Conservation (phyloP, 2,329 filamentous ascomycete species). For the Alternaria postmessia region DNA sequence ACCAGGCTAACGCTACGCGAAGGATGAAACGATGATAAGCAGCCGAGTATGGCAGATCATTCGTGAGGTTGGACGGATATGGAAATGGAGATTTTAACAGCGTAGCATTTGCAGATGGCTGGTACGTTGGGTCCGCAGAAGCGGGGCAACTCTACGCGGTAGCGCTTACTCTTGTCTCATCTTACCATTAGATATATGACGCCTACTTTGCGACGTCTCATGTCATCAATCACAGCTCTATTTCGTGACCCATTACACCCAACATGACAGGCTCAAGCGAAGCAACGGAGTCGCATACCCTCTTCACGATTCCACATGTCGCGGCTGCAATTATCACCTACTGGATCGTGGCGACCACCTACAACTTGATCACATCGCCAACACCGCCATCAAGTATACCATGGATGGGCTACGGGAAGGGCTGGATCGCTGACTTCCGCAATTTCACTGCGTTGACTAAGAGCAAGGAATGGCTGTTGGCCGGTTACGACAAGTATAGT, state of each 20-base stretch:
- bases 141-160: neutral
- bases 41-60: neutral
- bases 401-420: constrained; percentile 38
- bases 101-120: neutral
- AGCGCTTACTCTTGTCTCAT: neutral
- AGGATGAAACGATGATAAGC: neutral
- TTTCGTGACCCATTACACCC: neutral
- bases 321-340: constrained; percentile 29
- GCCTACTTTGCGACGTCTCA: neutral
- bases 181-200: constrained; percentile 3
- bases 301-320: constrained; percentile 7
- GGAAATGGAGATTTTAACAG: neutral
- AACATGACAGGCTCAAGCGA: constrained; percentile 4
- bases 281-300: neutral
- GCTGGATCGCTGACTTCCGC: constrained; percentile 27
- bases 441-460: constrained; percentile 31
- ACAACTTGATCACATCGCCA: constrained; percentile 24
- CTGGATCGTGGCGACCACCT: constrained; percentile 19
- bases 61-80: neutral
- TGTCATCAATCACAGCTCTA: neutral
- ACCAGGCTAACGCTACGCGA: neutral
- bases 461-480: constrained; percentile 33
- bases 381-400: constrained; percentile 29
- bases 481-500: constrained; percentile 36
- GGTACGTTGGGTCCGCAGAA: neutral